Evolutionary conservation across 345 rosid genomes (phyloP).

Genomic region (Hibiscus mutabilis): DNA sequence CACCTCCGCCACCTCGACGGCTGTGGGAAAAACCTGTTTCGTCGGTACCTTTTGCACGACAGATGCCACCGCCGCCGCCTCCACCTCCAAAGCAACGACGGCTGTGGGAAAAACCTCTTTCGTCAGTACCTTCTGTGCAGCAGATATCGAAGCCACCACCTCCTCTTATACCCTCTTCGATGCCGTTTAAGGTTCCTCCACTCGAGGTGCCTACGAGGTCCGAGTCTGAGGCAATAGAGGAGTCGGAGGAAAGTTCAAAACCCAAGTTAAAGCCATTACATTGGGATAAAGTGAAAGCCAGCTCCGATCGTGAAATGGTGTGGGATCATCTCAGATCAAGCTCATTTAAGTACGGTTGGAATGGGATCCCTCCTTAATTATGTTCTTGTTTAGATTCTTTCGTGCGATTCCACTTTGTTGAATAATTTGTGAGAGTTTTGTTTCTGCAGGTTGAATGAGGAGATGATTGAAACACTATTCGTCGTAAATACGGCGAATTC

Average conservation of each 20-base stretch:
- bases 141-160: slow-evolving; percentile 44
- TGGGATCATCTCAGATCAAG: slow-evolving; percentile 24
- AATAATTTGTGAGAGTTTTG: slow-evolving; percentile 10
- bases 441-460: slow-evolving; percentile 72
- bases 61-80: slow-evolving; percentile 24
- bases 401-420: background rate
- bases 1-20: slow-evolving; percentile 33
- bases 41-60: slow-evolving; percentile 13
- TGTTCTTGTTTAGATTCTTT: background rate
- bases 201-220: slow-evolving; percentile 33
- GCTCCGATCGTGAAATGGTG: slow-evolving; percentile 19
- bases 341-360: slow-evolving; percentile 11
- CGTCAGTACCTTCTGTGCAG: slow-evolving; percentile 19
- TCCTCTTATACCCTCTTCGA: slow-evolving; percentile 39
- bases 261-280: slow-evolving; percentile 19
- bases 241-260: slow-evolving; percentile 28
- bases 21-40: slow-evolving; percentile 23
- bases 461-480: slow-evolving; percentile 79
- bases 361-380: background rate
- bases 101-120: slow-evolving; percentile 21
- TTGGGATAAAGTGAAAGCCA: slow-evolving; percentile 22
- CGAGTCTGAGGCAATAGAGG: slow-evolving; percentile 19
- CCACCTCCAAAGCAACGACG: slow-evolving; percentile 32
- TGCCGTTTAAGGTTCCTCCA: slow-evolving; percentile 43
- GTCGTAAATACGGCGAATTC: slow-evolving; percentile 49